Percentiles rank a stretch among this genome's conserved stretches.
phyloP scores from a whole-genome alignment of 2,329 filamentous ascomycete species.

The Sclerotinia sclerotiorum region DNA sequence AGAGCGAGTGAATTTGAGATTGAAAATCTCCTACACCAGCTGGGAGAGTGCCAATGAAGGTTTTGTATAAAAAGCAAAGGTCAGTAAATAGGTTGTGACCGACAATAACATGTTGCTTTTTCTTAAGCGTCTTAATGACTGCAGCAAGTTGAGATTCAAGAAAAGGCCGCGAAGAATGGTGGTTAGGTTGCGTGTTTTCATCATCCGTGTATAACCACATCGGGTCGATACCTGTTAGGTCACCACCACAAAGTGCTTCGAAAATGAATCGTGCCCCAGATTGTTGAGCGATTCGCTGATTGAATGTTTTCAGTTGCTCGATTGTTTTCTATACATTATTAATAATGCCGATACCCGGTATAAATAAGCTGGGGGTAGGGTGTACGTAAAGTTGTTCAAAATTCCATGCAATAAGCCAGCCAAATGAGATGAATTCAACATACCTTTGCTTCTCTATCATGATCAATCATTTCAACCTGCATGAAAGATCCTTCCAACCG shows the following conservation, averaged over 20 bases:
- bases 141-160: slow-evolving; percentile 34
- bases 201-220: slow-evolving; percentile 41
- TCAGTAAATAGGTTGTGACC: slow-evolving; percentile 67
- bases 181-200: neutral
- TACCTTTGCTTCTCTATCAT: slow-evolving; percentile 34
- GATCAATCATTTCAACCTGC: slow-evolving; percentile 38
- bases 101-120: slow-evolving; percentile 48
- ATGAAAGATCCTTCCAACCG: slow-evolving; percentile 37
- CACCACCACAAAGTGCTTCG: slow-evolving; percentile 38
- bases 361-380: neutral
- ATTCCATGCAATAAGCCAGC: neutral
- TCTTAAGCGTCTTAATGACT: slow-evolving; percentile 36
- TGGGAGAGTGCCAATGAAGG: slow-evolving; percentile 60
- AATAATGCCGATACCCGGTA: neutral
- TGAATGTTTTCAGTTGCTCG: slow-evolving; percentile 13
- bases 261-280: slow-evolving; percentile 39
- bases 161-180: slow-evolving; percentile 17
- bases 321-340: slow-evolving; percentile 12
- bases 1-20: slow-evolving; percentile 48
- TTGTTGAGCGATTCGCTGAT: slow-evolving; percentile 18
- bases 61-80: slow-evolving; percentile 61
- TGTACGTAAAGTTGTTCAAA: neutral
- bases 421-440: neutral
- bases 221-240: slow-evolving; percentile 36
- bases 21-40: slow-evolving; percentile 54